Percentiles rank a stretch among this genome's conserved stretches.
Conservation (phyloP, 371 early-diverging fungal species). For the Cladochytrium tenue region DNA sequence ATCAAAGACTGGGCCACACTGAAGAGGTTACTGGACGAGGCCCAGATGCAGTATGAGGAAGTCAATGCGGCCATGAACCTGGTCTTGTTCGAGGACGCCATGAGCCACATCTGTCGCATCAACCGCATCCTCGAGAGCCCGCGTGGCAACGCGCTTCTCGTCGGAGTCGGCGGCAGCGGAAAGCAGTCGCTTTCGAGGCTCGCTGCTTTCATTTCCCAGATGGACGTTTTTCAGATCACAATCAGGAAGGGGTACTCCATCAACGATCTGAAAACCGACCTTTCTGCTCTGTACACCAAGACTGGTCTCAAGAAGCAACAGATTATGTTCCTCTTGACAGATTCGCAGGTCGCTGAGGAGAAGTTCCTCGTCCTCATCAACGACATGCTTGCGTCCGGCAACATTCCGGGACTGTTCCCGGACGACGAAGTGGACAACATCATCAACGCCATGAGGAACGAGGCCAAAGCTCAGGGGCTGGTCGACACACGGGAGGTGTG, state of each 20-base stretch:
- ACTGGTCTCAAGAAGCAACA: constrained; percentile 61
- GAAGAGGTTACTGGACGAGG: constrained; percentile 57
- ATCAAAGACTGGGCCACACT: constrained; percentile 56
- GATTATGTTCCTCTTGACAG: constrained; percentile 64
- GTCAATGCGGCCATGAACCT: constrained; percentile 62
- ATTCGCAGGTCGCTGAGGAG: constrained; percentile 65
- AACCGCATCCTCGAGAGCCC: constrained; percentile 63
- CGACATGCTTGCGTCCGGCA: constrained; percentile 63
- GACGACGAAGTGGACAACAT: constrained; percentile 66
- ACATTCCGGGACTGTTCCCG: constrained; percentile 63
- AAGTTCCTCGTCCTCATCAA: constrained; percentile 65
- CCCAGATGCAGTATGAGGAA: constrained; percentile 63
- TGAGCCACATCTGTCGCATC: constrained; percentile 62
- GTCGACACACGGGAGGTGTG: constrained; percentile 62
- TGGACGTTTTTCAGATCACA: constrained; percentile 67
- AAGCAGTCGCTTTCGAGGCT: constrained; percentile 60
- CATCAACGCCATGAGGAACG: constrained; percentile 61
- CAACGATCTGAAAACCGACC: constrained; percentile 56
- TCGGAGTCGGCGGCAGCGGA: constrained; percentile 66
- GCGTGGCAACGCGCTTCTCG: constrained; percentile 60
- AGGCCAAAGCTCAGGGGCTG: constrained; percentile 59
- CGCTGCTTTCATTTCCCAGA: constrained; percentile 60
- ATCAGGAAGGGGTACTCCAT: constrained; percentile 59
- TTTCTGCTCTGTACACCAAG: constrained; percentile 56
- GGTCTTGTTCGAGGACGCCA: constrained; percentile 67